phyloP scores from a whole-genome alignment of 1,139 yeast genomes.

The Kazachstania sp. region DNA sequence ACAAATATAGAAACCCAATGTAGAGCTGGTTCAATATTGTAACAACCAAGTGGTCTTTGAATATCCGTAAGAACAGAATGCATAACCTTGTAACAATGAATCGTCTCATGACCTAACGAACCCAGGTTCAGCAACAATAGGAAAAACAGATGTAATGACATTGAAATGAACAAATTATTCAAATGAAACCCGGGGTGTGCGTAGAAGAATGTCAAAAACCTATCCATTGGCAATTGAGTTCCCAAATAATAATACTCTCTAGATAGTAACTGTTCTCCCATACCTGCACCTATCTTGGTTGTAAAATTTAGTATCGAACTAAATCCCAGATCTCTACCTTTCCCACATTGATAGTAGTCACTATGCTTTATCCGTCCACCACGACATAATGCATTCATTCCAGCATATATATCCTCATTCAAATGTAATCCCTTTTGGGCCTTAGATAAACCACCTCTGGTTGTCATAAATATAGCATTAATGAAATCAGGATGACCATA shows the following conservation, averaged over 20 bases:
- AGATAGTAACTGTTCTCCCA: slow-evolving; percentile 86
- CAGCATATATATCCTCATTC: slow-evolving; percentile 88
- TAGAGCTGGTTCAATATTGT: slow-evolving; percentile 61
- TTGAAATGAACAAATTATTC: slow-evolving; percentile 68
- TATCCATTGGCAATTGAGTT: slow-evolving; percentile 65
- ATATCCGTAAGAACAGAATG: slow-evolving; percentile 52
- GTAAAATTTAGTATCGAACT: slow-evolving; percentile 78
- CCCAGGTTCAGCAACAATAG: slow-evolving; percentile 61
- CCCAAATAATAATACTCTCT: slow-evolving; percentile 80
- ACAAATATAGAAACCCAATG: slow-evolving; percentile 79
- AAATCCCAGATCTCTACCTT: slow-evolving; percentile 84
- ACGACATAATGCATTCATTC: slow-evolving; percentile 71
- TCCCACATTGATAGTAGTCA: slow-evolving; percentile 85
- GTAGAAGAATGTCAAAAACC: slow-evolving; percentile 76
- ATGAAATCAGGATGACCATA: slow-evolving; percentile 91
- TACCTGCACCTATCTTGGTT: slow-evolving; percentile 86
- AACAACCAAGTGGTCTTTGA: slow-evolving; percentile 64
- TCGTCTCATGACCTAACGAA: slow-evolving; percentile 52
- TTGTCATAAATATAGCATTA: slow-evolving; percentile 78
- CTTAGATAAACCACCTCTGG: slow-evolving; percentile 84
- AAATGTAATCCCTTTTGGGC: slow-evolving; percentile 81
- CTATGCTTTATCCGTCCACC: slow-evolving; percentile 86
- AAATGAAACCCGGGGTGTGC: slow-evolving; percentile 91
- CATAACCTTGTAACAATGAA: slow-evolving; percentile 47
- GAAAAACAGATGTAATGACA: slow-evolving; percentile 67